phyloP scores from a whole-genome alignment of 179 eudicot species.

The Vitellaria paradoxa region DNA sequence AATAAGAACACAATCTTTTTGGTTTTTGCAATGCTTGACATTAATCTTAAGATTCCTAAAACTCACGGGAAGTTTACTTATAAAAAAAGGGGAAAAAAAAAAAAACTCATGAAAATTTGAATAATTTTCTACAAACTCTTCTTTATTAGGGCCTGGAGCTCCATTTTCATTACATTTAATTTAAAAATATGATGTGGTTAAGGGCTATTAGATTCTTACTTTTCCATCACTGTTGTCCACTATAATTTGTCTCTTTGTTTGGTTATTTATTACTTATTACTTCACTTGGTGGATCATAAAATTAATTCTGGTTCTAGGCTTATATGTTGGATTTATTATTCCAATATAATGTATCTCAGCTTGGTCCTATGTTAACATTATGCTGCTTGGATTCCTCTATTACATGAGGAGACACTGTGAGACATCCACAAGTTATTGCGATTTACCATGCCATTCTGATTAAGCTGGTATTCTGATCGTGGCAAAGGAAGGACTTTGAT shows the following conservation, averaged over 20 bases:
- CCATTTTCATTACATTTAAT: conserved; percentile 10
- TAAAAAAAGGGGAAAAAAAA: too few relatives aligned
- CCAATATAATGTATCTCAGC: too few relatives aligned
- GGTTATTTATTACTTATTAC: conserved; percentile 15
- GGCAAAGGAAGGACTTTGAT: neutral
- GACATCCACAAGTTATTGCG: neutral
- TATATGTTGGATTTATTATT: too few relatives aligned
- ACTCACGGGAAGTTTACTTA: neutral
- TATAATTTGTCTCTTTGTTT: conserved; percentile 25
- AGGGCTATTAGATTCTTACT: conserved; percentile 11
- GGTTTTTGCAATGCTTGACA: neutral
- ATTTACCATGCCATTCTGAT: neutral
- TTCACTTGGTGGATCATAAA: too few relatives aligned
- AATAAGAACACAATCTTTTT: neutral
- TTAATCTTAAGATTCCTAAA: neutral
- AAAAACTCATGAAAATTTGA: neutral
- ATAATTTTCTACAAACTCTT: conserved; percentile 8
- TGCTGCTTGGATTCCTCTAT: neutral
- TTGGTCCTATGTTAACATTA: too few relatives aligned
- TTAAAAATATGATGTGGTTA: neutral
- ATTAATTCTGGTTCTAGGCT: too few relatives aligned
- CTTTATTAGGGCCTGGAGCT: conserved; percentile 22
- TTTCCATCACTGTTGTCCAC: conserved; percentile 19
- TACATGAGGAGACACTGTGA: neutral
- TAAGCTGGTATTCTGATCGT: neutral